Evolutionary conservation across 164 flowering plant species (phyloP).

Genomic region (Chimonanthus praecox): DNA sequence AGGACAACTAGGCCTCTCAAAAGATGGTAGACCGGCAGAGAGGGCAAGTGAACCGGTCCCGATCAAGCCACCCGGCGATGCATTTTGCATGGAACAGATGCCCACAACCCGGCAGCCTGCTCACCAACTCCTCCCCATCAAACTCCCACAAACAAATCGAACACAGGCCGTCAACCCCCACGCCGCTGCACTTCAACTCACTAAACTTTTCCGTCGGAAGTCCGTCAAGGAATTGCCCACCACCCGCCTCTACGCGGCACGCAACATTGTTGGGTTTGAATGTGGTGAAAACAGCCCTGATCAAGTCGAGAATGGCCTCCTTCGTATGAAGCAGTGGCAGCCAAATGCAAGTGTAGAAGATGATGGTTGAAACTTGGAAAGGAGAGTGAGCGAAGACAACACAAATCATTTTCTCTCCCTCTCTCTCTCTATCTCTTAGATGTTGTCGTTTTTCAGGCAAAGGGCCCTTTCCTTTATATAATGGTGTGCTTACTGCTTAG

Average conservation of each 20-base stretch:
- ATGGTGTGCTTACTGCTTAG: not conserved
- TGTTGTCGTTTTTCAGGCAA: not conserved
- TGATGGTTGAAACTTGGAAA: conserved; percentile 16
- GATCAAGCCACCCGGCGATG: conserved; percentile 41
- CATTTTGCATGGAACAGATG: conserved; percentile 48
- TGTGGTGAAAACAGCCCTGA: not conserved
- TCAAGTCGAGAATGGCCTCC: conserved; percentile 1
- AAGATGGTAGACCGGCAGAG: conserved; percentile 33
- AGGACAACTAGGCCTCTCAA: too few relatives aligned
- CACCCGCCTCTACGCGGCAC: not conserved
- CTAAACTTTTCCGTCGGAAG: conserved; percentile 20
- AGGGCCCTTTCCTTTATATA: not conserved
- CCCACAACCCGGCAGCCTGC: conserved; percentile 32
- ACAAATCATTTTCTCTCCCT: conserved; percentile 13
- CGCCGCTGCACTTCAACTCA: conserved; percentile 16
- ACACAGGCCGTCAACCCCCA: conserved; percentile 19
- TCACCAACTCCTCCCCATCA: conserved; percentile 38
- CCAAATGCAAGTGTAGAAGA: conserved; percentile 37
- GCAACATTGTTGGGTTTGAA: not conserved
- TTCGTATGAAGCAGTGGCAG: conserved; percentile 28
- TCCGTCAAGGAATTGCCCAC: not conserved
- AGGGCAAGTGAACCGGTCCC: conserved; percentile 51
- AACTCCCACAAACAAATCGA: conserved; percentile 53
- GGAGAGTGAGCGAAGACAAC: conserved; percentile 12
- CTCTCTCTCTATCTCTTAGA: not conserved